Conservation (phyloP, 2,329 filamentous ascomycete genomes). For the Monosporascus ibericus region DNA sequence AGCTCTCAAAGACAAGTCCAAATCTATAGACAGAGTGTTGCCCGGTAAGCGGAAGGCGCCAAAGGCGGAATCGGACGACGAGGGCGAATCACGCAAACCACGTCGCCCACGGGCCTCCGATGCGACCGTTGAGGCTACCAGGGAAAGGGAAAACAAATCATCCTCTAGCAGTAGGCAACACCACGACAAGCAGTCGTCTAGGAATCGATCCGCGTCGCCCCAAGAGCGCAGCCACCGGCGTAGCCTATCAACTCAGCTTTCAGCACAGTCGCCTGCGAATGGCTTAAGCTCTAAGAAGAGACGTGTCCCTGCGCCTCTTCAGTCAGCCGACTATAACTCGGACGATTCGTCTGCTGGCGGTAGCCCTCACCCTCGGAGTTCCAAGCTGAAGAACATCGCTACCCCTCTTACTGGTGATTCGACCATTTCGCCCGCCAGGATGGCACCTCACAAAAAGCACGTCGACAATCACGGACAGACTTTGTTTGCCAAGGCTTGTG, state of each 20-base stretch:
- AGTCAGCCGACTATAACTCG: constrained; percentile 59
- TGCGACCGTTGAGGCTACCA: constrained; percentile 29
- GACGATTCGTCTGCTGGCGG: constrained; percentile 60
- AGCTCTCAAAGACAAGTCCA: constrained; percentile 41
- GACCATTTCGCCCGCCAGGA: constrained; percentile 60
- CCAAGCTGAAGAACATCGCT: constrained; percentile 49
- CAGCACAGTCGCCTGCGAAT: constrained; percentile 43
- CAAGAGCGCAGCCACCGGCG: constrained; percentile 53
- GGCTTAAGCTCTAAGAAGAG: constrained; percentile 55
- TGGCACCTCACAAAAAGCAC: constrained; percentile 73
- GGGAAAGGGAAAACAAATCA: constrained; percentile 27
- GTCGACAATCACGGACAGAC: constrained; percentile 92
- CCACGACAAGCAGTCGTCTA: constrained; percentile 26
- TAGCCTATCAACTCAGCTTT: constrained; percentile 58
- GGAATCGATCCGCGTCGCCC: constrained; percentile 53
- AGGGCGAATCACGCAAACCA: constrained; percentile 46
- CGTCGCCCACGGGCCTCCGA: constrained; percentile 48
- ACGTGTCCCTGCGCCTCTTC: constrained; percentile 54
- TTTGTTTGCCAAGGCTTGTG: constrained; percentile 81
- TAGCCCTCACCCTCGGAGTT: constrained; percentile 52
- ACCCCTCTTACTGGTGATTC: constrained; percentile 53
- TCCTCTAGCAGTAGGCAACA: constrained; percentile 23
- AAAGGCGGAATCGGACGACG: constrained; percentile 52
- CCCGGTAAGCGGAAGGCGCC: constrained; percentile 48
- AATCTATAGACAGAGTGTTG: constrained; percentile 39